Base-by-base conservation (phyloP, 2,329 filamentous ascomycete species). In the Endoconidiophora polonica region DNA sequence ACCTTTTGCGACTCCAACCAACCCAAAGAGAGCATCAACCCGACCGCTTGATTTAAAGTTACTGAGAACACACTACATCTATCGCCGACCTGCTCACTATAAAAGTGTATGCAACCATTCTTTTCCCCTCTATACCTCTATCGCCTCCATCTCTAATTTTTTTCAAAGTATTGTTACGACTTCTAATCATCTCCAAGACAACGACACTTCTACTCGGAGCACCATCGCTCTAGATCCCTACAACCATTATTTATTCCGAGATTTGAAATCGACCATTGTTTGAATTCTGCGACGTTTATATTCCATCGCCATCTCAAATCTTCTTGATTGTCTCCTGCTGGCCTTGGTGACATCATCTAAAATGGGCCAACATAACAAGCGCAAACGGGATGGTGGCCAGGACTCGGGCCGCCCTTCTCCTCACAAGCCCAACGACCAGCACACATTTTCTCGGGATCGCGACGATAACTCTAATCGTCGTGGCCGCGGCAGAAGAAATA, bases 351-450 rank as follows among this genome's bases (percentile, higher is more conserved):
- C 40, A 33, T 42, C 49, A 54, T 56, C 55, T 60, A 59, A 57
- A 54, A 77, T 78, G 74, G 68, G 72, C 65, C 69, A 71, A 24
- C 78, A 78, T 65, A 70, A 75, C 58, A 79, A 78, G 69, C 66
- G 67, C 59, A 72, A 76, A 44, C 66, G 73, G 56, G 63, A 62
- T 47, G 65, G 66, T 54, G 62, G 64, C 54, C 73, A 77, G 52
- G 67, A 65, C 50, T 64, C 64, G 5, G 41, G 42, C 55, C 69
- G 78, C 54, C 76, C 77, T 18, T 73, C 77, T 46, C 78, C 79
- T 47, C 76, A 81, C 62, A 74, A 76, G 33, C 77, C 78, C 44
- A 70, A 67, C 48, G 73, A 79, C 57, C 71, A 71, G 5, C 59
- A 63, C 38, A 59, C 78, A 49, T 74, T 66, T 41, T 75, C 78